These are phyloP conservation scores for Picea mariana DNA, from an alignment of 83 land plant genomes.

Conservation along the genomic window DNA sequence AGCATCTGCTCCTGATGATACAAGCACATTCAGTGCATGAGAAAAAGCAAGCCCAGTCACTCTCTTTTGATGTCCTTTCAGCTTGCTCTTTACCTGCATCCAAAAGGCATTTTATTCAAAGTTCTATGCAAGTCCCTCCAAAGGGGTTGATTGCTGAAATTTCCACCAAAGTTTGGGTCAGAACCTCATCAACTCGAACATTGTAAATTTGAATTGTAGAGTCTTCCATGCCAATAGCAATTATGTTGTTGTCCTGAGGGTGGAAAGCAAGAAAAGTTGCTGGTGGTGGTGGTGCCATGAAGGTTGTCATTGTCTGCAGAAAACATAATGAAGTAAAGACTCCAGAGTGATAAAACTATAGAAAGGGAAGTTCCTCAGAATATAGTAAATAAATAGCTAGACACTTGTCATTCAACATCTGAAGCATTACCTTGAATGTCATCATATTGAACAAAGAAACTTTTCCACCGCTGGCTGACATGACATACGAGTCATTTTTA, in stretches of 20 bases:
- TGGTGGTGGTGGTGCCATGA: conserved; percentile 78
- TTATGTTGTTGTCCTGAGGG: conserved; percentile 77
- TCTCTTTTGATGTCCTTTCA: conserved; percentile 68
- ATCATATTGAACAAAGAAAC: conserved; percentile 83
- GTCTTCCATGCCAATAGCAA: conserved; percentile 81
- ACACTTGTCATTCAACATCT: conserved; percentile 6
- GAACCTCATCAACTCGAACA: conserved; percentile 71
- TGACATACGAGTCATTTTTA: conserved; percentile 92
- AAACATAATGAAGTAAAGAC: not conserved
- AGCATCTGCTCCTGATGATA: conserved; percentile 78
- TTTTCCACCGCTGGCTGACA: conserved; percentile 91
- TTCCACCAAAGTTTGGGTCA: not conserved
- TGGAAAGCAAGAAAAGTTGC: conserved; percentile 74
- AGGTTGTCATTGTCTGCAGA: conserved; percentile 70
- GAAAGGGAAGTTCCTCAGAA: not conserved
- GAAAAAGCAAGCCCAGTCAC: conserved; percentile 78
- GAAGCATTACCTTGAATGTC: conserved; percentile 75
- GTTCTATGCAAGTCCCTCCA: not conserved
- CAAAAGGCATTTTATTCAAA: conserved; percentile 5
- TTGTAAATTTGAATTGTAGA: conserved; percentile 62
- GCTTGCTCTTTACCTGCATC: conserved; percentile 67
- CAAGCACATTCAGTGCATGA: conserved; percentile 54
- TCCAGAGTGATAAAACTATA: not conserved
- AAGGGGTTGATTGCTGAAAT: not conserved
- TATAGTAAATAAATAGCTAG: not conserved